phyloP scores from a whole-genome alignment of 345 rosid species.

The Gossypium rotundifolium region DNA sequence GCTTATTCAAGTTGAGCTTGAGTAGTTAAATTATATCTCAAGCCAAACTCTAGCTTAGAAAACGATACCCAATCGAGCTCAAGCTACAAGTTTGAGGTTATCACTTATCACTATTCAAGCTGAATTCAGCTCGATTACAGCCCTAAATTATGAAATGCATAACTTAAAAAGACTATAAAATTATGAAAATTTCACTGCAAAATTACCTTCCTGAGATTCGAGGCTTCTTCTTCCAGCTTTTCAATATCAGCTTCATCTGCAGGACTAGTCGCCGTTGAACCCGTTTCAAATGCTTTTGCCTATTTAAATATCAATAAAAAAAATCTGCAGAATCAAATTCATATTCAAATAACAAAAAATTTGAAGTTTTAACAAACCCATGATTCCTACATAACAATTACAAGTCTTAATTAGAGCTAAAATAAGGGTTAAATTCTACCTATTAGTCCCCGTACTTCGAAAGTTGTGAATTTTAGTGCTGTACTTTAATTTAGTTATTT shows the following conservation, averaged over 20 bases:
- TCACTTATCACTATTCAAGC: too few relatives aligned
- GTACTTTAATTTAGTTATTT: too few relatives aligned
- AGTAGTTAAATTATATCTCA: background rate
- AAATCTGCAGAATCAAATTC: background rate
- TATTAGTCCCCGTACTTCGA: too few relatives aligned
- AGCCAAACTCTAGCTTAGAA: background rate
- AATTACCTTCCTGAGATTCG: constrained; percentile 65
- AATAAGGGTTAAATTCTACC: too few relatives aligned
- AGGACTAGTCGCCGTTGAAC: constrained; percentile 26
- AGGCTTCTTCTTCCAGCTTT: constrained; percentile 66
- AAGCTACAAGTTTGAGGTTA: background rate
- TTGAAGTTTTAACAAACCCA: background rate
- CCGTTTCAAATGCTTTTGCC: constrained; percentile 56
- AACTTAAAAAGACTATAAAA: background rate
- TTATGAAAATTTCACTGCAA: background rate
- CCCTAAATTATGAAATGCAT: background rate
- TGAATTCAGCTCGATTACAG: background rate
- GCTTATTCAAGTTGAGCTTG: background rate
- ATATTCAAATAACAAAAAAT: background rate
- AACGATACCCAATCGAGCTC: background rate
- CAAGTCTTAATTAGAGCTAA: too few relatives aligned
- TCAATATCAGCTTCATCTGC: constrained; percentile 58
- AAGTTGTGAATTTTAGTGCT: too few relatives aligned
- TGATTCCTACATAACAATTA: background rate
- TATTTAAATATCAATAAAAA: constrained; percentile 12